Conservation (phyloP, 352 stramenopile genomes). For the Phytopythium sindhum region DNA sequence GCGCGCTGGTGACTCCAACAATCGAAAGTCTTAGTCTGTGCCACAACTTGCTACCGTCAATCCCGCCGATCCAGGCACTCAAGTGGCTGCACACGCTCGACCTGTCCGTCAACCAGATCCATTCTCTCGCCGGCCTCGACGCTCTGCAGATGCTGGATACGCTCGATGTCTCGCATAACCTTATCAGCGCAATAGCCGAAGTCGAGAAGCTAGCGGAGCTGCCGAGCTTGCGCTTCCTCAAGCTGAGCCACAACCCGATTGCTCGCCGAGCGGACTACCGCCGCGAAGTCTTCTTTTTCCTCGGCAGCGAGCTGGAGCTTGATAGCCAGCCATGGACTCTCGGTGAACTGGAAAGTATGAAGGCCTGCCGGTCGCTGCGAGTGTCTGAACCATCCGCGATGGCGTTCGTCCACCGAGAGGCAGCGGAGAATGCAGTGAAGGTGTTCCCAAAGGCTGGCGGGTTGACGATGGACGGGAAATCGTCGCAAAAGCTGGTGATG, state of each 20-base stretch:
- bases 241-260: slow-evolving; percentile 76
- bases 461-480: slow-evolving; percentile 11
- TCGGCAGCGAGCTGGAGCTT: slow-evolving; percentile 61
- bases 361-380: slow-evolving; percentile 47
- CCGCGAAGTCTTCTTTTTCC: slow-evolving; percentile 76
- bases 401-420: slow-evolving; percentile 7
- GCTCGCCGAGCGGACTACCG: slow-evolving; percentile 68
- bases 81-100: slow-evolving; percentile 46
- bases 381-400: slow-evolving; percentile 8
- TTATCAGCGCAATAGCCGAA: slow-evolving; percentile 45
- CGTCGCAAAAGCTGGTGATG: slow-evolving; percentile 32
- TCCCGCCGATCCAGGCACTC: slow-evolving; percentile 46
- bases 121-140: slow-evolving; percentile 52
- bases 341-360: slow-evolving; percentile 72
- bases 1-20: slow-evolving; percentile 20
- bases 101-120: slow-evolving; percentile 63
- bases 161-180: slow-evolving; percentile 75
- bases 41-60: slow-evolving; percentile 51
- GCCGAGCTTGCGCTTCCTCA: slow-evolving; percentile 35
- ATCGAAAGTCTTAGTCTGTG: slow-evolving; percentile 60
- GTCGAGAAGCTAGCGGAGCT: slow-evolving; percentile 49
- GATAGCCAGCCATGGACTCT: slow-evolving; percentile 59
- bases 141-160: slow-evolving; percentile 35
- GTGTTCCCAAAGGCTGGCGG: slow-evolving; percentile 22
- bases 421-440: slow-evolving; percentile 4